Evolutionary conservation across 2,329 filamentous ascomycete genomes (phyloP), one percentile per base, ranked within the genome.

Genomic region (Fusarium sarcochroum): DNA sequence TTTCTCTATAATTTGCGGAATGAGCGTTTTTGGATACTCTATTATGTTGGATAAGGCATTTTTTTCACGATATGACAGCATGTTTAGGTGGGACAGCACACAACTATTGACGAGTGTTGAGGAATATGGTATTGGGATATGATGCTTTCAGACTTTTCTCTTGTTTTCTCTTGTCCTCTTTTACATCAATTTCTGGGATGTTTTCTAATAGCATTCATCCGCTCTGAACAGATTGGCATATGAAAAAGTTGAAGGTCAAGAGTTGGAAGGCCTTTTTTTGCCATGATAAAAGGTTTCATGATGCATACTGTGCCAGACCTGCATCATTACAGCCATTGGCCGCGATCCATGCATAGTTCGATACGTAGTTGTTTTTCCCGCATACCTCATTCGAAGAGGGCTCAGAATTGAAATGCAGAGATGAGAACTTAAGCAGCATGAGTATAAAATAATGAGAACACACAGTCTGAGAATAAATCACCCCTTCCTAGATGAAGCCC

Each of bases 51-150:
- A 38, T 42, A 56, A 49, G 57, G 50, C 54, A 37, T 34, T 34
- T 23, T 52, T 69, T 58, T 18, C 32, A 48, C 23, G 42, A 47
- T 41, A 54, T 51, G 47, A 46, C 62, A 58, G 46, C 51, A 63
- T 27, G 51, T 51, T 58, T 58, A 64, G 70, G 70, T 61, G 72
- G 49, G 69, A 74, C 72, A 73, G 70, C 27, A 72, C 70, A 70
- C 66, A 61, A 56, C 46, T 54, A 53, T 40, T 23, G 60, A 51
- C 35, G 44, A 15, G 21, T 47, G 41, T 59, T 58, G 42, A 34
- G 30, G 34, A 35, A 37, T 27, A 38, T 42, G 17, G 40, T 64
- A 37, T 48, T 41, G 41, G 44, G 45, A 57, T 68, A 51, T 68
- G 54, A 56, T 46, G 41, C 38, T 34, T 40, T 58, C 50, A 37